phyloP scores from a whole-genome alignment of 2,329 filamentous ascomycete genomes.

The Xylaria sp. region DNA sequence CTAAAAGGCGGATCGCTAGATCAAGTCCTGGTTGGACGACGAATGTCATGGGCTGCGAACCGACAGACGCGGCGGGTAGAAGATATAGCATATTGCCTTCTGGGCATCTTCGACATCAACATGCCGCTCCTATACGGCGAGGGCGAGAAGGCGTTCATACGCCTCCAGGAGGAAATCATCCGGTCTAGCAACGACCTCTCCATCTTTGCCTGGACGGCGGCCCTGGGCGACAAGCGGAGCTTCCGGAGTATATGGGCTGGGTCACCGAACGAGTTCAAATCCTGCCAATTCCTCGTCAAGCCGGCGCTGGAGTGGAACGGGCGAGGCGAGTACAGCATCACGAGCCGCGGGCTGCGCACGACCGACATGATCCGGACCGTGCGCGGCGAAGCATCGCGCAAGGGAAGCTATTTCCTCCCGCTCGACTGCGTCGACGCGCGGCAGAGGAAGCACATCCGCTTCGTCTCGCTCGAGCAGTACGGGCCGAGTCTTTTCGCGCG shows the following conservation, averaged over 20 bases:
- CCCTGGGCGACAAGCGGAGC: slow-evolving; percentile 32
- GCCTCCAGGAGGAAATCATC: slow-evolving; percentile 44
- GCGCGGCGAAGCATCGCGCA: slow-evolving; percentile 30
- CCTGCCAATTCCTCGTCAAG: slow-evolving; percentile 40
- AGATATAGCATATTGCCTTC: slow-evolving; percentile 46
- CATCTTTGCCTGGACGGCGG: slow-evolving; percentile 43
- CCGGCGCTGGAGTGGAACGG: slow-evolving; percentile 43
- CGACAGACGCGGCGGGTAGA: slow-evolving; percentile 43
- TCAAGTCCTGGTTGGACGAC: slow-evolving; percentile 39
- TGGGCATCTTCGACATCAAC: slow-evolving; percentile 46
- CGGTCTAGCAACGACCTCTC: slow-evolving; percentile 42
- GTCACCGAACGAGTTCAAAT: slow-evolving; percentile 42
- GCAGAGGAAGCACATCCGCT: slow-evolving; percentile 39
- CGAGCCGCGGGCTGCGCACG: slow-evolving; percentile 42
- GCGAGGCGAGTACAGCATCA: slow-evolving; percentile 43
- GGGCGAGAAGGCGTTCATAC: slow-evolving; percentile 42
- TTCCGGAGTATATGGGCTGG: slow-evolving; percentile 42
- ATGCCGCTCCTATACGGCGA: slow-evolving; percentile 48
- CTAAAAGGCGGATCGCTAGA: slow-evolving; percentile 37
- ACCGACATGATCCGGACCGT: slow-evolving; percentile 42
- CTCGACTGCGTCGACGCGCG: slow-evolving; percentile 44
- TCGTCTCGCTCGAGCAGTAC: slow-evolving; percentile 43
- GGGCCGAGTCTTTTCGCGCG: slow-evolving; percentile 43
- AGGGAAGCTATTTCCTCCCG: slow-evolving; percentile 43
- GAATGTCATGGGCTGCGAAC: slow-evolving; percentile 45